Conservation (phyloP, 441 rosid species). For the Viola pubescens region DNA sequence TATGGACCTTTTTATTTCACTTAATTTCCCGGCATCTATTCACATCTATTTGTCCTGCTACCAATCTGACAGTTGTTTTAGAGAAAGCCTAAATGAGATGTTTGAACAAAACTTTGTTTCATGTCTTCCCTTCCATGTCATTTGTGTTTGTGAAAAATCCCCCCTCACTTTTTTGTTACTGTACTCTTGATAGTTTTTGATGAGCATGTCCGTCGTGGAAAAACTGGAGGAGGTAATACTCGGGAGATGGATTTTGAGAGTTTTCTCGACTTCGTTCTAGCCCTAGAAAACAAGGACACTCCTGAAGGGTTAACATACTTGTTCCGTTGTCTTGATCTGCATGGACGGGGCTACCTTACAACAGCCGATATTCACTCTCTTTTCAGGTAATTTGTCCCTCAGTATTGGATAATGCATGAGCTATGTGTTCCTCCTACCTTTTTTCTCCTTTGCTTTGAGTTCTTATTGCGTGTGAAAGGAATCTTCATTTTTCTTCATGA, state of each 20-base stretch:
- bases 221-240: constrained; percentile 52
- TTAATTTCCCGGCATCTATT: no score
- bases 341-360: constrained; percentile 82
- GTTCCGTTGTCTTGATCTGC: constrained; percentile 88
- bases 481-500: background rate
- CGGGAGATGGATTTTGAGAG: constrained; percentile 98
- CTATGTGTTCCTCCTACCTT: background rate
- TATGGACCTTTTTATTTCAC: background rate
- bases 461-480: background rate
- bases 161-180: constrained; percentile 10
- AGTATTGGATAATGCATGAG: background rate
- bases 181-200: constrained; percentile 55
- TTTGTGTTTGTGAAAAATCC: background rate
- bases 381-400: constrained; percentile 54
- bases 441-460: background rate
- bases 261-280: constrained; percentile 87
- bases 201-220: constrained; percentile 87
- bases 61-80: no score
- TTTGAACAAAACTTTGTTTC: no score
- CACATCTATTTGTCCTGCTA: no score
- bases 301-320: constrained; percentile 92
- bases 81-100: no score
- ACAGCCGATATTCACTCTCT: constrained; percentile 96
- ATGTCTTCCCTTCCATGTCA: no score
- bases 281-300: constrained; percentile 93